A percentile compares a stretch with the other conserved stretches of the same genome.
phyloP scores from a whole-genome alignment of 2,329 filamentous ascomycete genomes.

The Hymenoscyphus albidus region DNA sequence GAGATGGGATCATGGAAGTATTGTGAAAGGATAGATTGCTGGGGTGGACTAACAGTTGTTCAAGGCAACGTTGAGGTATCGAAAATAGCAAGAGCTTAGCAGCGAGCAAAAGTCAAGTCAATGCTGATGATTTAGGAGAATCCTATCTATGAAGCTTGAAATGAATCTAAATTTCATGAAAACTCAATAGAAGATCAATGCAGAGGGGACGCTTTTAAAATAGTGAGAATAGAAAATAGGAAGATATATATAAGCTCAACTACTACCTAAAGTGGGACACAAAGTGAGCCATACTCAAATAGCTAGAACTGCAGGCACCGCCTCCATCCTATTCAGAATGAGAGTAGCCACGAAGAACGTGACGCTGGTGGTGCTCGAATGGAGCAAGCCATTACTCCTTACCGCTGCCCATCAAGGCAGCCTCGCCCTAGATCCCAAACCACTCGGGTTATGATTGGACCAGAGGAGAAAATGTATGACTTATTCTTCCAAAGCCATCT shows the following conservation, averaged over 20 bases:
- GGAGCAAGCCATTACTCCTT: constrained; percentile 14
- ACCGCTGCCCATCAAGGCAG: constrained; percentile 23
- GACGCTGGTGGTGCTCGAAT: constrained; percentile 21
- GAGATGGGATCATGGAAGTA: constrained; percentile 9
- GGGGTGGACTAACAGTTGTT: not conserved
- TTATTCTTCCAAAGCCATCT: constrained; percentile 9
- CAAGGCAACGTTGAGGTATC: not conserved
- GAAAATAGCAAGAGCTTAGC: not conserved
- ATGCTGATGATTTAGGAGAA: constrained; percentile 6
- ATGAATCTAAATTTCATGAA: constrained; percentile 8
- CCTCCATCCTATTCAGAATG: constrained; percentile 27
- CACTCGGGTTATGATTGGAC: constrained; percentile 18
- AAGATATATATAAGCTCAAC: constrained; percentile 5
- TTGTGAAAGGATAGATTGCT: constrained; percentile 5
- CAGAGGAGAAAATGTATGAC: constrained; percentile 20
- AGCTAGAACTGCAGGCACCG: constrained; percentile 23
- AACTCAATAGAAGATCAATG: not conserved
- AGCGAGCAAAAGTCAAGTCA: constrained; percentile 7
- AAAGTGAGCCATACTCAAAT: constrained; percentile 20
- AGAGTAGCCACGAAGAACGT: constrained; percentile 26
- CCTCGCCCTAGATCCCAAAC: constrained; percentile 19
- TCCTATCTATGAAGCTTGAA: constrained; percentile 3
- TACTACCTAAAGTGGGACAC: constrained; percentile 11
- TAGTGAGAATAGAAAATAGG: not conserved
- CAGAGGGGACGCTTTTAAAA: not conserved